Evolutionary conservation across 352 stramenopile genomes (phyloP), one percentile per base, ranked within the genome.

Genomic region (Phytophthora aleatoria): DNA sequence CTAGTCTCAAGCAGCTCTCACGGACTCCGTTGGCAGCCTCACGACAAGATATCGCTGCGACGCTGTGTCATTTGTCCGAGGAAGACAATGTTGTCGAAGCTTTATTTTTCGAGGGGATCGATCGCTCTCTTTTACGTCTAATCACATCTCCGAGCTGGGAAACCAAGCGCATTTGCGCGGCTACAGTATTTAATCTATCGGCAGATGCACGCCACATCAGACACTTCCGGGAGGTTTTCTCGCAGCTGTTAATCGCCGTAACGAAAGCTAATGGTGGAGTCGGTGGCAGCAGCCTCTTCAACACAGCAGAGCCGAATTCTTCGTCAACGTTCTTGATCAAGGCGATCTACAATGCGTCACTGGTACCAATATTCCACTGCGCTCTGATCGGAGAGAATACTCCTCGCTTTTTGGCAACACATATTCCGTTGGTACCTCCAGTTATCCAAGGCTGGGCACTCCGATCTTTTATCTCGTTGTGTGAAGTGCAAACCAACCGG

Each of bases 151-250:
- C 77, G 11, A 83, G 76, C 26, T 51, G 51, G 30, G 85, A 94
- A 52, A 92, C 81, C 41, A 89, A 86, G 42, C 85, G 83, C 8
- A 87, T 90, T 38, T 91, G 83, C 35, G 81, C 80, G 6, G 64
- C 89, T 15, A 70, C 85, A 0, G 74, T 90, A 3, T 90, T 91
- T 55, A 92, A 94, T 44, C 66, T 94, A 10, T 91, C 82, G 9
- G 74, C 66, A 24, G 81, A 89, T 45, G 76, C 78, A 1, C 56
- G 47, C 5, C 71, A 87, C 5, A 76, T 92, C 39, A 89, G 85
- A 38, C 79, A 92, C 50, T 90, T 81, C 50, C 73, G 85, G 7
- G 85, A 94, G 36, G 57, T 62, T 3, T 91, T 91, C 49, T 65
- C 72, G 13, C 83, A 92, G 58, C 62, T 89, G 1, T 50, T 92